Evolutionary conservation across 768 basidiomycete species (phyloP).

Genomic region (Lenzites betulinus): DNA sequence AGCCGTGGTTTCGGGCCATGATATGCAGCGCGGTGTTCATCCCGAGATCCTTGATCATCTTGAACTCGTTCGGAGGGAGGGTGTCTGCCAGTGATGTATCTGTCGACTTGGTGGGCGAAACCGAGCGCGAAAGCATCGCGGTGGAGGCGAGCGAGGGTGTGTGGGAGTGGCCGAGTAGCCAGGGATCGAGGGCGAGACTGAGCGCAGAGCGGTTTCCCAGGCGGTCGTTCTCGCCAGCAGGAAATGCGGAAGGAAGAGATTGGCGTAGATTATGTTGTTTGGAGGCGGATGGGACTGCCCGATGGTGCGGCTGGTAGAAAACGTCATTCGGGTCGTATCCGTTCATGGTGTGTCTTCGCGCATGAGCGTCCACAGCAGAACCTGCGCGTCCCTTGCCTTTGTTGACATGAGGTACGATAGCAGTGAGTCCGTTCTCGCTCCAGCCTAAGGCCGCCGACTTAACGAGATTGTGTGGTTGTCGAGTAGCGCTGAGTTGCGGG

Average conservation of each 20-base stretch:
- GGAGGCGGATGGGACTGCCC: neutral
- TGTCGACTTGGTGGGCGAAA: neutral
- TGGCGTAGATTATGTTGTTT: neutral
- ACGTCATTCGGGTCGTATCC: neutral
- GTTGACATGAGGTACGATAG: neutral
- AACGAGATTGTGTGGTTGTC: neutral
- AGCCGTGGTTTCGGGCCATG: slow-evolving; percentile 50
- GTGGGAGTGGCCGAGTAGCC: neutral
- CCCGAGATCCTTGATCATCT: slow-evolving; percentile 32
- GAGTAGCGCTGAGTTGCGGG: neutral
- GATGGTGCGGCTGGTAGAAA: neutral
- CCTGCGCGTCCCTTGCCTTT: slow-evolving; percentile 4
- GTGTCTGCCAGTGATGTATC: slow-evolving; percentile 4
- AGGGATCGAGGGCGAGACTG: slow-evolving; percentile 6
- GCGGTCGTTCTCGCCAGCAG: neutral
- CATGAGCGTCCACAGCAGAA: neutral
- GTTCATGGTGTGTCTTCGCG: slow-evolving; percentile 7
- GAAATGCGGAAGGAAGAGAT: neutral
- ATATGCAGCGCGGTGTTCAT: slow-evolving; percentile 35
- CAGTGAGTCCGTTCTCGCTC: neutral
- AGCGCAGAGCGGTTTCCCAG: neutral
- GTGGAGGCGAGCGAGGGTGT: neutral
- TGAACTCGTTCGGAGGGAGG: slow-evolving; percentile 18
- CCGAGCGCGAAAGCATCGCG: neutral
- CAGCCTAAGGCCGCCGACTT: neutral